Evolutionary conservation across 1,139 yeast genomes (phyloP).

Genomic region (Hyphopichia wangnamkhiaoensis): DNA sequence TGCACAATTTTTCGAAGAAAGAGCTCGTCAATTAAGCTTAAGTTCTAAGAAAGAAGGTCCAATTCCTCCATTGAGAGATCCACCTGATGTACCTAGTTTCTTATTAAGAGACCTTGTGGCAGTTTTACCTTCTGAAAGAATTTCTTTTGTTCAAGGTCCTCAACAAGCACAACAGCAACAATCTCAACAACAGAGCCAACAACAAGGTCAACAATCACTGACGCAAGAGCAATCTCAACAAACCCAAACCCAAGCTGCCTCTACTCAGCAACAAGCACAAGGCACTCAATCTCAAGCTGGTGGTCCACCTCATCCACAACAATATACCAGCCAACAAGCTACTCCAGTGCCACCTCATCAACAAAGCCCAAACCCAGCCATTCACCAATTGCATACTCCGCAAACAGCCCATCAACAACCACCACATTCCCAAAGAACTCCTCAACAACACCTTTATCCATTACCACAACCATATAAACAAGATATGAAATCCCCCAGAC

Average conservation of each 20-base stretch:
- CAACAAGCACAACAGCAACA: constrained; percentile 12
- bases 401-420: constrained; percentile 5
- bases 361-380: constrained; percentile 3
- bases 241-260: constrained; percentile 9
- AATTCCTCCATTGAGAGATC: constrained; percentile 45
- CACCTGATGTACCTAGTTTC: constrained; percentile 51
- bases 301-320: neutral
- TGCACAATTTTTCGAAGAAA: constrained; percentile 41
- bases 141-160: constrained; percentile 35
- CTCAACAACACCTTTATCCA: constrained; percentile 15
- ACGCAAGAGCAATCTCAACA: constrained; percentile 6
- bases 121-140: constrained; percentile 42
- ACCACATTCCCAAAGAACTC: constrained; percentile 3
- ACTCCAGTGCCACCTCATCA: constrained; percentile 6
- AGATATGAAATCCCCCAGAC: constrained; percentile 23
- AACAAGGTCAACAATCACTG: too few relatives aligned
- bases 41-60: constrained; percentile 47
- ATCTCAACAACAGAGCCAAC: neutral
- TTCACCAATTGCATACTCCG: constrained; percentile 6
- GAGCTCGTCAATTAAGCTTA: constrained; percentile 41
- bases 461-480: constrained; percentile 19
- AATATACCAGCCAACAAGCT: constrained; percentile 3
- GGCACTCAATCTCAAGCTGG: constrained; percentile 2
- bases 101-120: constrained; percentile 51
- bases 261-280: constrained; percentile 10